Evolutionary conservation across 176 grass and related monocot genomes (phyloP).

Genomic region (Cocos nucifera): DNA sequence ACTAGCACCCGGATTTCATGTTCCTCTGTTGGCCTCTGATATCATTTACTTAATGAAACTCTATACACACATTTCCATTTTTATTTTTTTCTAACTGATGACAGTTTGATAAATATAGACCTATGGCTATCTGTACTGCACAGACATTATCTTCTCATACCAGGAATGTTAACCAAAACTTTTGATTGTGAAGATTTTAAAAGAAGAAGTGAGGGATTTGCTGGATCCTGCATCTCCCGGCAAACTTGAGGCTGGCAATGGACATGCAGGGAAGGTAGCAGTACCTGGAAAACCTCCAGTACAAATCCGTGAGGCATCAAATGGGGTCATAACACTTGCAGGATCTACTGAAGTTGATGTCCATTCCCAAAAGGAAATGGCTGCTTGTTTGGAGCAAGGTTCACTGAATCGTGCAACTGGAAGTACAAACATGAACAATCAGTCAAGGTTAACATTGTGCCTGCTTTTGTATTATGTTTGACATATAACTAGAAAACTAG

Average conservation of each 20-base stretch:
- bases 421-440: conserved; percentile 98
- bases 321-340: conserved; percentile 88
- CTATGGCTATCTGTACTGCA: no score
- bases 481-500: not conserved
- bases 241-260: conserved; percentile 64
- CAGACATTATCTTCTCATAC: no score
- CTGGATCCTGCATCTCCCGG: conserved; percentile 44
- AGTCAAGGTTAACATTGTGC: conserved; percentile 60
- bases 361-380: conserved; percentile 82
- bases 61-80: no score
- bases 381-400: conserved; percentile 76
- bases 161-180: not conserved
- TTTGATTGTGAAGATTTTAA: conserved; percentile 59
- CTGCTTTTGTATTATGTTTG: not conserved
- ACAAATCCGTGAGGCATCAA: conserved; percentile 92
- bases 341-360: conserved; percentile 90
- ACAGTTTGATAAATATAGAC: no score
- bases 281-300: conserved; percentile 75
- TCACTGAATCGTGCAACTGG: conserved; percentile 75
- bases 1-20: no score
- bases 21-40: no score
- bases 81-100: no score
- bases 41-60: no score
- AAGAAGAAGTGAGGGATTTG: conserved; percentile 97
- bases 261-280: conserved; percentile 41